A percentile compares a stretch with the other conserved stretches of the same genome.
These are phyloP conservation scores for Tricholoma bakamatsutake DNA, from an alignment of 768 basidiomycete species.

Conservation along the genomic window DNA sequence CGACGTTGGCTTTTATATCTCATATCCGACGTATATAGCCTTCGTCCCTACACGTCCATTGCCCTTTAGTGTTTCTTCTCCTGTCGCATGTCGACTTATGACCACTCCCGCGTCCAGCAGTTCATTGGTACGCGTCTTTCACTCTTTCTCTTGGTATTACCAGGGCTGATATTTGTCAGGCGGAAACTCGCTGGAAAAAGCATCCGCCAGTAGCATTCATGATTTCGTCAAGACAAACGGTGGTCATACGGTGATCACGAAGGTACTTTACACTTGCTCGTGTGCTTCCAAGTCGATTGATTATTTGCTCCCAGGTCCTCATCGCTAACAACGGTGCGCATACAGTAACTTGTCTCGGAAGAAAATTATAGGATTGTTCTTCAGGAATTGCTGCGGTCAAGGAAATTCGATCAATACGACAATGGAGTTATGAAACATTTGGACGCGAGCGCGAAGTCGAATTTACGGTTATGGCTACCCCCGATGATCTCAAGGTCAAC, in stretches of 20 bases:
- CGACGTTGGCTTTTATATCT: slow-evolving; percentile 4
- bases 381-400: slow-evolving; percentile 98
- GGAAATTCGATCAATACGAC: slow-evolving; percentile 96
- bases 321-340: slow-evolving; percentile 93
- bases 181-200: slow-evolving; percentile 86
- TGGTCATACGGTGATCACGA: slow-evolving; percentile 98
- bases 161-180: slow-evolving; percentile 43
- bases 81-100: slow-evolving; percentile 41
- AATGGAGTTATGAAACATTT: slow-evolving; percentile 99
- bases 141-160: slow-evolving; percentile 9
- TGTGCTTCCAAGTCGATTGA: slow-evolving; percentile 7
- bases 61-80: slow-evolving; percentile 9
- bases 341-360: neutral
- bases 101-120: slow-evolving; percentile 50
- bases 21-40: slow-evolving; percentile 3
- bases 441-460: slow-evolving; percentile 94
- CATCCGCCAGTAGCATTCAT: slow-evolving; percentile 68
- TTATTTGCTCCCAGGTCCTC: slow-evolving; percentile 59
- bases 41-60: slow-evolving; percentile 10
- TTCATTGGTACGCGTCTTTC: slow-evolving; percentile 38
- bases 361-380: slow-evolving; percentile 3
- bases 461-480: slow-evolving; percentile 99
- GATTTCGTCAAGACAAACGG: slow-evolving; percentile 91
- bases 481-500: slow-evolving; percentile 97
- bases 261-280: slow-evolving; percentile 46